phyloP scores from a whole-genome alignment of 2,329 filamentous ascomycete genomes.

The Leptosphaerulina australis region DNA sequence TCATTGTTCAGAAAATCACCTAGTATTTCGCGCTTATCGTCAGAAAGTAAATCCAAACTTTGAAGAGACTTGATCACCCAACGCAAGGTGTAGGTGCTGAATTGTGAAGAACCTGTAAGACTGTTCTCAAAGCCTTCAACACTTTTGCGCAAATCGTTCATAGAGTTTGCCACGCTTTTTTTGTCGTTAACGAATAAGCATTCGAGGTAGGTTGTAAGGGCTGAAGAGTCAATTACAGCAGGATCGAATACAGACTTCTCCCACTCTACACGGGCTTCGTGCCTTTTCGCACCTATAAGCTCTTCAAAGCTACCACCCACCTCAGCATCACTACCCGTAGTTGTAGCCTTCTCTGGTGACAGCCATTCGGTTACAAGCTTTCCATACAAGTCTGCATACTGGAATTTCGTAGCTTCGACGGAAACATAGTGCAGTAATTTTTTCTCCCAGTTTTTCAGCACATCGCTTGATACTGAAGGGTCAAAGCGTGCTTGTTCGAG shows the following conservation, averaged over 20 bases:
- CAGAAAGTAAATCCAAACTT: constrained; percentile 53
- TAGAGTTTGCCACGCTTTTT: constrained; percentile 22
- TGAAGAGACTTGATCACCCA: constrained; percentile 54
- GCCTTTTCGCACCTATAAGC: constrained; percentile 37
- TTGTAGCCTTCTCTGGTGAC: constrained; percentile 31
- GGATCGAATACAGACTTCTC: constrained; percentile 43
- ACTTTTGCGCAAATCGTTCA: constrained; percentile 26
- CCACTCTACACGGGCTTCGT: constrained; percentile 38
- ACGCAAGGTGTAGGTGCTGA: constrained; percentile 45
- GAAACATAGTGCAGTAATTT: constrained; percentile 40
- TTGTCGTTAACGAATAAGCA: constrained; percentile 30
- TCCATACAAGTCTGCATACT: constrained; percentile 46
- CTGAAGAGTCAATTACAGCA: constrained; percentile 28
- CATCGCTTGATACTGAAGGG: constrained; percentile 43
- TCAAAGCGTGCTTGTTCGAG: constrained; percentile 47
- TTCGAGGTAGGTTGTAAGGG: constrained; percentile 33
- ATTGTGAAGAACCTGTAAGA: constrained; percentile 31
- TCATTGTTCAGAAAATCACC: constrained; percentile 44
- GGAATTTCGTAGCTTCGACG: constrained; percentile 45
- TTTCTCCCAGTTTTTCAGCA: constrained; percentile 43
- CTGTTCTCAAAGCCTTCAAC: constrained; percentile 30
- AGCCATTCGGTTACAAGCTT: constrained; percentile 48
- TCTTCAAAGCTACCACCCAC: constrained; percentile 42
- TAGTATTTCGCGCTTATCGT: constrained; percentile 44
- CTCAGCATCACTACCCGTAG: constrained; percentile 29